Evolutionary conservation across 202 grass and related monocot genomes (phyloP), one percentile per base, ranked within the genome.

Genomic region (Setaria italica): DNA sequence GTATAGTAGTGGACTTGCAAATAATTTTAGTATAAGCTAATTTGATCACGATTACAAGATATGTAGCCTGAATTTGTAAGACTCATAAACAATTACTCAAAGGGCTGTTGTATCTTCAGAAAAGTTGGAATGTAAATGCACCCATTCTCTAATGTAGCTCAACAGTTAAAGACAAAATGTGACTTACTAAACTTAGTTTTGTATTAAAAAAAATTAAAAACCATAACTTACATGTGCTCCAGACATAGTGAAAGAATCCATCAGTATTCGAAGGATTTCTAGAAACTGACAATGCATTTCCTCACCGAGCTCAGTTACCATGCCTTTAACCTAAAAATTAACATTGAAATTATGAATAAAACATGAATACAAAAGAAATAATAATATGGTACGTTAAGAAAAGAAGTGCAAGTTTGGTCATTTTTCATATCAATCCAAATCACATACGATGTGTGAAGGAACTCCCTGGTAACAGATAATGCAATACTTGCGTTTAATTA

Each of bases 271-370:
- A 67, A 99, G 88, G 58, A 99, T 96, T 88, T 99, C 97, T 76
- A 93, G 92, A 83, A 99, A 99, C 54, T 97, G 97, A 54, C 94
- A 99, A 79, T 97, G 97, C 97, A 99, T 96, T 80, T 94, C 90
- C 91, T 99, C 97, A 76, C 97, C 89, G 30, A 99, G 91, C 48
- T 99, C 94, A 64, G 90, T 97, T 79, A 94, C 87, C 92, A 99
- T 99, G 58, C 94, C 97, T 85, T 93, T 91, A 71, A 99, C 97
- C 97, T 99, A 90, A 85, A 82, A 94, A 90, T 39, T 85, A 66
- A n/a, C 51, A 39, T 21, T 79, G 14, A 13, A 53, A 56, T 74
- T 51, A 45, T 42, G 21, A 83, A 83, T 59, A 78, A 70, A 84
- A 76, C 46, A 87, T 62, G 65, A 1, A 37, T n/a, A 25, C 11